Evolutionary conservation across 768 basidiomycete genomes (phyloP).

Genomic region (Cystofilobasidium bisporidii): DNA sequence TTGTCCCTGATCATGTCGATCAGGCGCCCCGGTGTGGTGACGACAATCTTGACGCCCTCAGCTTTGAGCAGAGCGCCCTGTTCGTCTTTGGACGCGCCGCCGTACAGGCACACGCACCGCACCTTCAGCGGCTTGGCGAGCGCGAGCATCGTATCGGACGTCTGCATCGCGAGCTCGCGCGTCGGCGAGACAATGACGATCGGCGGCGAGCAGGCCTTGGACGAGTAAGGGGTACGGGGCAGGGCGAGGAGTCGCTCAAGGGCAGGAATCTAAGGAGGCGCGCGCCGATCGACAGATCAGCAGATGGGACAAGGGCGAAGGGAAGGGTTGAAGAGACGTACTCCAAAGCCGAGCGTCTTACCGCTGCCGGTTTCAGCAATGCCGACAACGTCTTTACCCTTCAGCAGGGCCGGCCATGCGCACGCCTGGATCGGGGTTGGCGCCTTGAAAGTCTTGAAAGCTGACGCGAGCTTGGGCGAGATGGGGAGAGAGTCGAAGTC

Average conservation of each 20-base stretch:
- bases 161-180: slow-evolving; percentile 95
- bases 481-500: slow-evolving; percentile 65
- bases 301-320: background rate
- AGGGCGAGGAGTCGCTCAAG: slow-evolving; percentile 33
- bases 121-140: slow-evolving; percentile 84
- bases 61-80: slow-evolving; percentile 91
- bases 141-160: slow-evolving; percentile 95
- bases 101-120: slow-evolving; percentile 96
- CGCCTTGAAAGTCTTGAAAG: slow-evolving; percentile 62
- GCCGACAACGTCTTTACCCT: slow-evolving; percentile 85
- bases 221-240: slow-evolving; percentile 33
- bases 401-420: slow-evolving; percentile 78
- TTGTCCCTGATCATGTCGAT: slow-evolving; percentile 75
- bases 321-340: background rate
- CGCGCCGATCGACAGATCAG: background rate
- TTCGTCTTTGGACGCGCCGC: slow-evolving; percentile 97
- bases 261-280: slow-evolving; percentile 17
- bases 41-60: slow-evolving; percentile 91
- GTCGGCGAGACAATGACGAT: slow-evolving; percentile 94
- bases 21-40: slow-evolving; percentile 94
- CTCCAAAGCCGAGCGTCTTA: slow-evolving; percentile 87
- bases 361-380: slow-evolving; percentile 97
- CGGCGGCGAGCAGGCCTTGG: slow-evolving; percentile 52
- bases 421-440: slow-evolving; percentile 94
- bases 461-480: slow-evolving; percentile 51